A percentile compares a stretch with the other conserved stretches of the same genome.
phyloP scores from a whole-genome alignment of 306 rosid species.

The Quercus rubra region DNA sequence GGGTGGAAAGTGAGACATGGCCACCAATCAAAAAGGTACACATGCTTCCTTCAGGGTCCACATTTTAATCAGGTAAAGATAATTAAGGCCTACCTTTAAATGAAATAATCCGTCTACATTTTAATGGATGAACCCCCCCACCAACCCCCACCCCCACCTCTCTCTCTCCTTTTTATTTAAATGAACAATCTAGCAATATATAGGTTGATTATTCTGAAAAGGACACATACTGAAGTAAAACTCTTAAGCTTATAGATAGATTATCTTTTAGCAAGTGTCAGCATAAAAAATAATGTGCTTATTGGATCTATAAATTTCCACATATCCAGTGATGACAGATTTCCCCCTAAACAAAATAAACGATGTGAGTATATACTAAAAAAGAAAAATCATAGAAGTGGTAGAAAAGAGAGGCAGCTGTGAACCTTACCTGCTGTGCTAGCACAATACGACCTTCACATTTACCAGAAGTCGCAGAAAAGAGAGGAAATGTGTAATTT shows the following conservation, averaged over 20 bases:
- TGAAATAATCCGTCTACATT: too few relatives aligned
- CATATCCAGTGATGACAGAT: background rate
- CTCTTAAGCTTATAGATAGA: background rate
- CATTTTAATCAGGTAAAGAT: too few relatives aligned
- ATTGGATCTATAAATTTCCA: background rate
- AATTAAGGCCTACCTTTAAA: too few relatives aligned
- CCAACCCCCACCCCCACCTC: too few relatives aligned
- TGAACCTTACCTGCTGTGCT: constrained; percentile 84
- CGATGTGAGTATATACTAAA: background rate
- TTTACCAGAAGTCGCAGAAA: constrained; percentile 76
- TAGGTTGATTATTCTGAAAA: background rate
- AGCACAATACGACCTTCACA: constrained; percentile 85
- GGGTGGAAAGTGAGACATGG: background rate
- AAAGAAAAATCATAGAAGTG: constrained; percentile 7
- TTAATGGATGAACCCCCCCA: too few relatives aligned
- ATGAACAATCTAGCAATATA: background rate
- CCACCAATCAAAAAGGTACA: background rate
- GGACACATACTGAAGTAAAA: background rate
- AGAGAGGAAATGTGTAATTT: constrained; percentile 74
- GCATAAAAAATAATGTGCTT: background rate
- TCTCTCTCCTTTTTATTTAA: background rate
- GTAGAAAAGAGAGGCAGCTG: constrained; percentile 10
- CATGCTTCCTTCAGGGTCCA: background rate
- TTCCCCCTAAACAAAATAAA: background rate
- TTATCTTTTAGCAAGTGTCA: background rate